Conservation (phyloP, 2,329 filamentous ascomycete species). For the Fusarium lateritium region DNA sequence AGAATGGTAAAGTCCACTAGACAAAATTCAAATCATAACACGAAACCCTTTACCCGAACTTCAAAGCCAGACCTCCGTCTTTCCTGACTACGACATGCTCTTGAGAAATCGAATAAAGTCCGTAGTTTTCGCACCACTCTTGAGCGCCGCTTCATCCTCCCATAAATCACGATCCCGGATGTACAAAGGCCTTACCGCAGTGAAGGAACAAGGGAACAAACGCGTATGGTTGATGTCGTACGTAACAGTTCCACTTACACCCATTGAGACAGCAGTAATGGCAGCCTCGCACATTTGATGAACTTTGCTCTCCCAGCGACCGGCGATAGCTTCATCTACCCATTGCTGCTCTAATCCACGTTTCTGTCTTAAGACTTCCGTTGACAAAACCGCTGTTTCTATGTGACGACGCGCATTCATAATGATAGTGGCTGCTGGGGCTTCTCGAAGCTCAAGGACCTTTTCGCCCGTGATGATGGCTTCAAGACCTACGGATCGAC, state of each 20-base stretch:
- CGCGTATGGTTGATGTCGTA: not conserved
- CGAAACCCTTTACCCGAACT: too few species aligned
- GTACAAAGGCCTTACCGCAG: not conserved
- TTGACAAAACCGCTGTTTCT: not conserved
- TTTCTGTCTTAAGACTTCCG: not conserved
- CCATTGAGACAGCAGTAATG: too few species aligned
- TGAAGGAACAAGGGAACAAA: not conserved
- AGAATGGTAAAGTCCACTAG: too few species aligned
- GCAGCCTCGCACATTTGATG: too few species aligned
- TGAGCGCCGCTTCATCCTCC: not conserved
- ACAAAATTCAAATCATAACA: too few species aligned
- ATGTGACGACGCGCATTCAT: not conserved
- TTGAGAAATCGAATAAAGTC: too few species aligned
- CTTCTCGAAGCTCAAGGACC: not conserved
- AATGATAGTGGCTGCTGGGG: not conserved
- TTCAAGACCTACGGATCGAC: not conserved
- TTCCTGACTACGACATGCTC: too few species aligned
- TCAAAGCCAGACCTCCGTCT: too few species aligned
- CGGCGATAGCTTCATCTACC: not conserved
- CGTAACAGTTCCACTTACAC: not conserved
- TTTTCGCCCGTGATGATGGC: not conserved
- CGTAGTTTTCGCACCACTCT: too few species aligned
- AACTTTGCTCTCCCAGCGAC: not conserved
- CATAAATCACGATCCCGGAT: not conserved
- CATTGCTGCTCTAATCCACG: not conserved